phyloP scores from a whole-genome alignment of 257 asterid genomes.

The Datura wrightii region DNA sequence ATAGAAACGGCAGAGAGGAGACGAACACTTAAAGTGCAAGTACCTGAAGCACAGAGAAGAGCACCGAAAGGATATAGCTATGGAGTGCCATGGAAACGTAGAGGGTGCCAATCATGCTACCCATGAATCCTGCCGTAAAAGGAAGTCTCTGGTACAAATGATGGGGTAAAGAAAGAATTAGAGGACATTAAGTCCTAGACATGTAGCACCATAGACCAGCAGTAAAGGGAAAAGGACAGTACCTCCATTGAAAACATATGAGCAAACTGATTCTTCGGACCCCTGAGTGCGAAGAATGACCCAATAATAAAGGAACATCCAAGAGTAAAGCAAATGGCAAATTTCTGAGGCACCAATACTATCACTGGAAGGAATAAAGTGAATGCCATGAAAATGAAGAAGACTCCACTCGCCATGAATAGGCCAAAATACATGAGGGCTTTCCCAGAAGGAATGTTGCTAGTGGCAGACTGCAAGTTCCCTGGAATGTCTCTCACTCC shows the following conservation, averaged over 20 bases:
- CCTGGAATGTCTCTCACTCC: conserved; percentile 92
- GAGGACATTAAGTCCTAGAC: conserved; percentile 32
- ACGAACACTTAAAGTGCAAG: conserved; percentile 27
- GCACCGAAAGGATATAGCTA: conserved; percentile 87
- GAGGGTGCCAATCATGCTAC: conserved; percentile 91
- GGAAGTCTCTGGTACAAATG: conserved; percentile 78
- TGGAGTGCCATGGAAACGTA: conserved; percentile 96
- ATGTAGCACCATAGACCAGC: neutral
- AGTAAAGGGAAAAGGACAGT: neutral
- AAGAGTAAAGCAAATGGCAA: conserved; percentile 82
- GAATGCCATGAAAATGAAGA: conserved; percentile 89
- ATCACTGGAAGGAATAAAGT: conserved; percentile 88
- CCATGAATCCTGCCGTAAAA: conserved; percentile 82
- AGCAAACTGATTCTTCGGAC: conserved; percentile 75
- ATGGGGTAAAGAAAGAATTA: conserved; percentile 33
- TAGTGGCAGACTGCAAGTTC: conserved; percentile 94
- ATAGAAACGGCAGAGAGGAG: neutral
- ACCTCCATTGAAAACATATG: conserved; percentile 96
- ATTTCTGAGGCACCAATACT: conserved; percentile 90
- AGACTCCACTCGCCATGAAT: conserved; percentile 80
- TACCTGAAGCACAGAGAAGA: conserved; percentile 91
- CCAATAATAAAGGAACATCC: conserved; percentile 88
- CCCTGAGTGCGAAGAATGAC: conserved; percentile 91
- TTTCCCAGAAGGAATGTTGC: conserved; percentile 90
- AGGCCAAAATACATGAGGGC: conserved; percentile 85